Conservation (phyloP, 495 filamentous ascomycete species). For the Glonium stellatum region DNA sequence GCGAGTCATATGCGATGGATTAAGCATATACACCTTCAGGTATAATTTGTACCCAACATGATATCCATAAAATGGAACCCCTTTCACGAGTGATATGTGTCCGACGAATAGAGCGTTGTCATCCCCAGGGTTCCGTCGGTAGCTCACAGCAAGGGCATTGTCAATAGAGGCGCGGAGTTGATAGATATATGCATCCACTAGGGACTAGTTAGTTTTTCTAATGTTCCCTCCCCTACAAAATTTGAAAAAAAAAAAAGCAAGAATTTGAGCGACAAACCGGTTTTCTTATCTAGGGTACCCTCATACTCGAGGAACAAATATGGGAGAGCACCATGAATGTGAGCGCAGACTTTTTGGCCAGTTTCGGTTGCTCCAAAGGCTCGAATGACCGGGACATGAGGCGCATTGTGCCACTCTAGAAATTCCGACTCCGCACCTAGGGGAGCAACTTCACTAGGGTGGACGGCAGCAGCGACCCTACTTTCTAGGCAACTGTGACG, state of each 20-base stretch:
- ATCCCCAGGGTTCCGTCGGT: slow-evolving; percentile 65
- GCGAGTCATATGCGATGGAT: slow-evolving; percentile 72
- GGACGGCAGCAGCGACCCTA: too few species aligned
- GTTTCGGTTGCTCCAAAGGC: slow-evolving; percentile 92
- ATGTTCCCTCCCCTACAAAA: too few species aligned
- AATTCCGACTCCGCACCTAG: slow-evolving; percentile 44
- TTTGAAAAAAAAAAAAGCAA: too few species aligned
- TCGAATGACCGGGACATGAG: slow-evolving; percentile 78
- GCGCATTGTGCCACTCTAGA: slow-evolving; percentile 48
- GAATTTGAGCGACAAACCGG: slow-evolving; percentile 44
- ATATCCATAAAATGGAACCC: slow-evolving; percentile 90
- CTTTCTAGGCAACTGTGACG: too few species aligned
- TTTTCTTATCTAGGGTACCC: slow-evolving; percentile 56
- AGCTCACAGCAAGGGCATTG: slow-evolving; percentile 73
- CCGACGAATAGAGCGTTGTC: slow-evolving; percentile 69
- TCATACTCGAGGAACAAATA: slow-evolving; percentile 89
- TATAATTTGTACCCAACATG: slow-evolving; percentile 87
- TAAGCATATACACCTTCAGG: slow-evolving; percentile 89
- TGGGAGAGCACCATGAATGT: slow-evolving; percentile 92
- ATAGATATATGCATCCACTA: slow-evolving; percentile 64
- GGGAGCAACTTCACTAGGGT: too few species aligned
- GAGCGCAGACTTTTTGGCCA: slow-evolving; percentile 92
- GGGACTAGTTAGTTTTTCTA: slow-evolving; percentile 1
- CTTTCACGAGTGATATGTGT: slow-evolving; percentile 85
- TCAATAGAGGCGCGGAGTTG: slow-evolving; percentile 75